Percentiles rank a stretch among this genome's conserved stretches.
These are phyloP conservation scores for Podospora conica DNA, from an alignment of 495 filamentous ascomycete species.

Conservation along the genomic window DNA sequence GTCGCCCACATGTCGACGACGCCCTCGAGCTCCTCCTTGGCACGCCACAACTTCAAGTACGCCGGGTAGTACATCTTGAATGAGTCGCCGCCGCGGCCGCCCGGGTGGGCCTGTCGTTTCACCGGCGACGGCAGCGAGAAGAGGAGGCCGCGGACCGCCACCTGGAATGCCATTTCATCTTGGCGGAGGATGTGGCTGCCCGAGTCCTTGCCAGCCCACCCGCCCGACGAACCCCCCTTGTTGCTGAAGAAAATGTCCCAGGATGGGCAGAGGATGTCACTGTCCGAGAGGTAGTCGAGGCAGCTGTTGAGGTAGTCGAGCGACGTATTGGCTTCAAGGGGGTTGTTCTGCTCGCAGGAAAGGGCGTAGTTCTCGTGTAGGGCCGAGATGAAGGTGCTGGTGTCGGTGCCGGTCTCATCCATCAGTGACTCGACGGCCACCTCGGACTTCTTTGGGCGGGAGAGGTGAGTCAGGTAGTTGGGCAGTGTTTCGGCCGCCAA, in stretches of 20 bases:
- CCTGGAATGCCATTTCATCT: slow-evolving; percentile 87
- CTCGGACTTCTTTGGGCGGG: slow-evolving; percentile 60
- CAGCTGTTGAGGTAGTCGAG: slow-evolving; percentile 67
- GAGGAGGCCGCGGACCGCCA: slow-evolving; percentile 74
- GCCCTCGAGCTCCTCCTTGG: slow-evolving; percentile 70
- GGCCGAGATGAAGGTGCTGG: slow-evolving; percentile 79
- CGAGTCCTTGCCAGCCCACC: slow-evolving; percentile 43
- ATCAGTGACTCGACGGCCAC: slow-evolving; percentile 68
- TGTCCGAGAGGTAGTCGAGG: slow-evolving; percentile 78
- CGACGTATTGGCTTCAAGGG: slow-evolving; percentile 40
- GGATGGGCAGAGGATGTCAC: slow-evolving; percentile 67
- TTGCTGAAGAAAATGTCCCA: slow-evolving; percentile 50
- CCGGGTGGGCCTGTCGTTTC: slow-evolving; percentile 50
- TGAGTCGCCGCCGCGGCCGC: slow-evolving; percentile 47
- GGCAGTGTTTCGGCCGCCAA: slow-evolving; percentile 48
- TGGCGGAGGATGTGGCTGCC: slow-evolving; percentile 72
- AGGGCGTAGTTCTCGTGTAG: slow-evolving; percentile 91
- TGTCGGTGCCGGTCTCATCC: slow-evolving; percentile 86
- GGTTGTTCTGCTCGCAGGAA: slow-evolving; percentile 63
- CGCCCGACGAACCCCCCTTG: slow-evolving; percentile 34
- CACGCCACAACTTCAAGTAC: slow-evolving; percentile 66
- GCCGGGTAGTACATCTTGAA: slow-evolving; percentile 86
- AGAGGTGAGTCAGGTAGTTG: slow-evolving; percentile 53
- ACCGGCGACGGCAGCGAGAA: slow-evolving; percentile 83
- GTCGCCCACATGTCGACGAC: slow-evolving; percentile 62